Conservation (phyloP, 805 yeast species). For the Saccharomycopsis olivae region DNA sequence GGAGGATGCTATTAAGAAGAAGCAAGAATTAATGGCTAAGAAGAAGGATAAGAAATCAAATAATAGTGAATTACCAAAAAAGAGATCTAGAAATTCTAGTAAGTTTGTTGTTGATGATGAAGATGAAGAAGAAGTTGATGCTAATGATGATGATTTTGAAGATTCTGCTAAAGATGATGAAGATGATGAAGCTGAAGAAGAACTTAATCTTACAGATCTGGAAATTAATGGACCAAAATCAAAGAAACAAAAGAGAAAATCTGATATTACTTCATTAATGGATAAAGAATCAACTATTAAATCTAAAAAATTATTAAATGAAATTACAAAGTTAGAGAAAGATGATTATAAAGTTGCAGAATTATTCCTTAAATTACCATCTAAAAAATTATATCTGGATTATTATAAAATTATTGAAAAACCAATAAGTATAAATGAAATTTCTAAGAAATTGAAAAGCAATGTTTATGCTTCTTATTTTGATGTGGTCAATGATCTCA, state of each 20-base stretch:
- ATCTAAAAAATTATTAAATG: conserved; percentile 32
- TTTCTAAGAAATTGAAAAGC: conserved; percentile 45
- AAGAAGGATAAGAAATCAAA: conserved; percentile 27
- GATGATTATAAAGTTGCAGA: conserved; percentile 32
- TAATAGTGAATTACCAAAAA: too few species aligned
- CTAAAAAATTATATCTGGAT: conserved; percentile 71
- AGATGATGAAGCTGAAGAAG: conserved; percentile 18
- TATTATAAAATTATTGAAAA: conserved; percentile 55
- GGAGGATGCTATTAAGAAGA: conserved; percentile 47
- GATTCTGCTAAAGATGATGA: not conserved
- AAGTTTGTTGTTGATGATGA: conserved; percentile 19
- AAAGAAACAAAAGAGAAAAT: conserved; percentile 20
- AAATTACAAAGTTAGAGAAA: conserved; percentile 31
- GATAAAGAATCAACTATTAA: conserved; percentile 9
- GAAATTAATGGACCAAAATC: conserved; percentile 1
- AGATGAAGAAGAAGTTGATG: conserved; percentile 10
- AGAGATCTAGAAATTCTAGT: conserved; percentile 20
- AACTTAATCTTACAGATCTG: too few species aligned
- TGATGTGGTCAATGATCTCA: conserved; percentile 40
- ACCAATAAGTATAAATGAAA: conserved; percentile 50
- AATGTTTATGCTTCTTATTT: conserved; percentile 29
- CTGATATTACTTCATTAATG: not conserved
- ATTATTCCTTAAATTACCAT: conserved; percentile 61
- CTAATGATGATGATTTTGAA: not conserved
- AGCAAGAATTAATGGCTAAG: conserved; percentile 33